phyloP scores from a whole-genome alignment of 2,329 filamentous ascomycete genomes.

The Ophiosphaerella korrae region DNA sequence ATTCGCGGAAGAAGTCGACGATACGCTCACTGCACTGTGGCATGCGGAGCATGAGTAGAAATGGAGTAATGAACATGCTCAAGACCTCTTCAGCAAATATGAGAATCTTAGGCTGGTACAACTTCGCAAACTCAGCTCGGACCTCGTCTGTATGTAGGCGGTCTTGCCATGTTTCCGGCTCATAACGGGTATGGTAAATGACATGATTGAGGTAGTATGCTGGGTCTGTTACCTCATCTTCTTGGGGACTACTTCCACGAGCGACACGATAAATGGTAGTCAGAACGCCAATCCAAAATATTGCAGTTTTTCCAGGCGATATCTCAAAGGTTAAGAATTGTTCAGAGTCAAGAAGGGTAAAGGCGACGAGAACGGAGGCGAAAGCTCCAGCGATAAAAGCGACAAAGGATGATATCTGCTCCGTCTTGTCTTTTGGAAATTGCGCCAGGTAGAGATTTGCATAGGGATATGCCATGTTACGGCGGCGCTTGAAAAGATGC shows the following conservation, averaged over 20 bases:
- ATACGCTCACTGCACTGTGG: slow-evolving; percentile 89
- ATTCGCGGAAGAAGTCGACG: slow-evolving; percentile 97
- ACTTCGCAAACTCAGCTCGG: slow-evolving; percentile 82
- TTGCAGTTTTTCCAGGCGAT: slow-evolving; percentile 81
- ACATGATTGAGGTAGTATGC: slow-evolving; percentile 87
- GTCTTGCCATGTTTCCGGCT: slow-evolving; percentile 85
- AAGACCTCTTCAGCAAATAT: slow-evolving; percentile 93
- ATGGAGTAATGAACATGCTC: slow-evolving; percentile 89
- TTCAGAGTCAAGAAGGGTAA: slow-evolving; percentile 87
- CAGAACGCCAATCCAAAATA: slow-evolving; percentile 88
- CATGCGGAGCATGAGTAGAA: slow-evolving; percentile 84
- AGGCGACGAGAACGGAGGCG: slow-evolving; percentile 80
- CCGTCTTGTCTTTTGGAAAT: slow-evolving; percentile 93
- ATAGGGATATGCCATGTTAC: slow-evolving; percentile 94
- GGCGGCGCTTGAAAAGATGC: slow-evolving; percentile 85
- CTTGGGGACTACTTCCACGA: slow-evolving; percentile 76
- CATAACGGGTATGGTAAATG: slow-evolving; percentile 90
- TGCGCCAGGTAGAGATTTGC: slow-evolving; percentile 92
- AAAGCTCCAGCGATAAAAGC: slow-evolving; percentile 87
- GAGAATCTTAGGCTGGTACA: slow-evolving; percentile 90
- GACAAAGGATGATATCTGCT: slow-evolving; percentile 81
- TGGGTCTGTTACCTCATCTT: slow-evolving; percentile 92
- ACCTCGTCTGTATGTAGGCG: slow-evolving; percentile 94
- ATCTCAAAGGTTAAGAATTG: slow-evolving; percentile 91
- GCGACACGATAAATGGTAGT: slow-evolving; percentile 83